phyloP scores from a whole-genome alignment of 768 basidiomycete species.

The Boletus edulis region DNA sequence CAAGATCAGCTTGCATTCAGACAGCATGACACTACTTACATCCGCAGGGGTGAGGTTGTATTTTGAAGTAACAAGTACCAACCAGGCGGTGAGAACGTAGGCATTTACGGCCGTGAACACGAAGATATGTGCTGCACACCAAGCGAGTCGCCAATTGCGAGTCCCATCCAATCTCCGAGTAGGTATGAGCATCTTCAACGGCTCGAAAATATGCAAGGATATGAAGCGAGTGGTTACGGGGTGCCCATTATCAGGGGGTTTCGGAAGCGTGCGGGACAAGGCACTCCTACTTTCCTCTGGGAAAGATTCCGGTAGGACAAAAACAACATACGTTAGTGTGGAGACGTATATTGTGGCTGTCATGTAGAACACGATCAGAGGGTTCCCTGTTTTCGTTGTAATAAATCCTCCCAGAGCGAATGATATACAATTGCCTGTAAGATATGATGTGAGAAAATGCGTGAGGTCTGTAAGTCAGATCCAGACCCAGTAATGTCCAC shows the following conservation, averaged over 20 bases:
- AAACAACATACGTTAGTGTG: constrained; percentile 17
- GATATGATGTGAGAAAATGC: not conserved
- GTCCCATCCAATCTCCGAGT: constrained; percentile 12
- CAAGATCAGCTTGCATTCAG: not conserved
- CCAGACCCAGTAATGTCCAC: constrained; percentile 27
- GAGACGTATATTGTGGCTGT: constrained; percentile 8
- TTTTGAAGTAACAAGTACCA: constrained; percentile 24
- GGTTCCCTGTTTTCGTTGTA: constrained; percentile 25
- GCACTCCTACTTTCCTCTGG: constrained; percentile 19
- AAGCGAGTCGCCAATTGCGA: constrained; percentile 29
- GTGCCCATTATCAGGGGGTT: not conserved
- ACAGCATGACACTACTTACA: constrained; percentile 7
- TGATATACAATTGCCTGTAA: constrained; percentile 25
- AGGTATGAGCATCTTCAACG: constrained; percentile 25
- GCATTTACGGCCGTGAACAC: constrained; percentile 11
- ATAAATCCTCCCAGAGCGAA: constrained; percentile 29
- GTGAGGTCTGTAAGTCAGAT: not conserved
- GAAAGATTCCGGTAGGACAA: constrained; percentile 32
- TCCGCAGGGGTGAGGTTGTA: constrained; percentile 28
- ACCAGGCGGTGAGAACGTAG: constrained; percentile 13
- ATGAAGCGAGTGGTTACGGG: not conserved
- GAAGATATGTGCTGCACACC: constrained; percentile 28
- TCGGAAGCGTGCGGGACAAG: constrained; percentile 5
- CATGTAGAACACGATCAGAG: constrained; percentile 22
- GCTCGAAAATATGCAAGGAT: constrained; percentile 16